These are phyloP conservation scores for Podospora conica DNA, from an alignment of 495 filamentous ascomycete genomes.

Conservation along the genomic window DNA sequence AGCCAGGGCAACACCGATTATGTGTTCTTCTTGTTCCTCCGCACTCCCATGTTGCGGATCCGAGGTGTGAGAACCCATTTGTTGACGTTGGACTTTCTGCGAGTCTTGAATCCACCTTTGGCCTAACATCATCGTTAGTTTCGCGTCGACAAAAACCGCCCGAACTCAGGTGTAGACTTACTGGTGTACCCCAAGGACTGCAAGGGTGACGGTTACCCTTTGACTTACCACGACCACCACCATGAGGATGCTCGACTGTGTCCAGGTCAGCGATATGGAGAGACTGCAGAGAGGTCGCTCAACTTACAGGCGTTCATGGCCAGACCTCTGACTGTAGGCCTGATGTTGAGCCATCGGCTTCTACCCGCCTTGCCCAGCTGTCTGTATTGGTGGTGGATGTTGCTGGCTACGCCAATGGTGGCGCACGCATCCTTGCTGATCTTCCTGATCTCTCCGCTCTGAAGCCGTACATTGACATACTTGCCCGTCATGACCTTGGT, in stretches of 20 bases:
- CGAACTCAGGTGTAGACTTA: constrained; percentile 44
- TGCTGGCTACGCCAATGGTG: constrained; percentile 89
- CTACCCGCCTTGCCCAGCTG: constrained; percentile 94
- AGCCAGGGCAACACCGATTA: constrained; percentile 14
- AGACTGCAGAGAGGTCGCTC: not conserved
- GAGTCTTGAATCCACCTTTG: constrained; percentile 96
- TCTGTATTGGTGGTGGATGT: constrained; percentile 79
- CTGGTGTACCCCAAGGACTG: constrained; percentile 92
- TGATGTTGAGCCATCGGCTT: constrained; percentile 83
- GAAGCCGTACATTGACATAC: constrained; percentile 72
- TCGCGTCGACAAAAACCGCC: constrained; percentile 1
- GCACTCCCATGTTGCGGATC: constrained; percentile 71
- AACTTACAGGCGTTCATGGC: constrained; percentile 88
- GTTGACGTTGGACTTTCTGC: constrained; percentile 66
- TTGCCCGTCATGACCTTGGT: constrained; percentile 50
- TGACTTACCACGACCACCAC: constrained; percentile 96
- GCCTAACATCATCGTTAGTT: constrained; percentile 51
- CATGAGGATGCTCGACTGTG: constrained; percentile 84
- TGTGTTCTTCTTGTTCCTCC: constrained; percentile 43
- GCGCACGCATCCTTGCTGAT: constrained; percentile 88
- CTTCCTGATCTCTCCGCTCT: constrained; percentile 85
- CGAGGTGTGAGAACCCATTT: constrained; percentile 72
- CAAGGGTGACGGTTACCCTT: constrained; percentile 95
- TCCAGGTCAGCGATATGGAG: constrained; percentile 23
- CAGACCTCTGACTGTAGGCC: constrained; percentile 90